Conservation (phyloP, 192 early-diverging fungal genomes). For the Backusella luteola region DNA sequence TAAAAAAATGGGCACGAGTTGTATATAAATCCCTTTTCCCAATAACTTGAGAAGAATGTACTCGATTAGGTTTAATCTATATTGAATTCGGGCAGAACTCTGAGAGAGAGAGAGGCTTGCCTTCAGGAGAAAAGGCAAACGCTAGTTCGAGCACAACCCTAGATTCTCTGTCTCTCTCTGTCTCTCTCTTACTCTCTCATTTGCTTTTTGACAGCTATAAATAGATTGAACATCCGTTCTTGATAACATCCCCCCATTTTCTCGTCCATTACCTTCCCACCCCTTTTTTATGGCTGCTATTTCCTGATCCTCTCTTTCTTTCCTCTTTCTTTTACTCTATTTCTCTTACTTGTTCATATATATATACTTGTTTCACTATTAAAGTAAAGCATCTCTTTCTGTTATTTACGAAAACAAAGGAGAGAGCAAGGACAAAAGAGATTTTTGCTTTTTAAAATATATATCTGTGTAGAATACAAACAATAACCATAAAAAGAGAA, state of each 20-base stretch:
- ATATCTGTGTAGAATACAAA: neutral
- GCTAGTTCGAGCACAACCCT: neutral
- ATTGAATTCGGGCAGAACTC: neutral
- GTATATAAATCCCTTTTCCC: neutral
- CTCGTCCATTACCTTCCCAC: neutral
- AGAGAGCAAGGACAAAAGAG: neutral
- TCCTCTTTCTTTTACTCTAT: neutral
- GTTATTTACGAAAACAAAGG: neutral
- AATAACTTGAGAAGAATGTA: neutral
- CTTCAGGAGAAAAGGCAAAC: neutral
- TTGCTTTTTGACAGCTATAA: neutral
- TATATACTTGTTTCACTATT: neutral
- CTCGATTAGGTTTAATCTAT: neutral
- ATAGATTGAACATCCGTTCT: conserved; percentile 3
- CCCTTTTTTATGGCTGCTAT: neutral
- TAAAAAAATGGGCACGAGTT: neutral
- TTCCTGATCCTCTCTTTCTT: neutral
- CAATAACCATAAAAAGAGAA: neutral
- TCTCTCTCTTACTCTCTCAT: neutral
- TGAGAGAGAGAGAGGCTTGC: neutral
- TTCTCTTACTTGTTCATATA: neutral
- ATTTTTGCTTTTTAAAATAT: neutral
- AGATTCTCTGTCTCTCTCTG: neutral
- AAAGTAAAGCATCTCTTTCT: neutral
- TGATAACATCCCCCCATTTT: neutral